Percentiles rank a stretch among this genome's conserved stretches.
Evolutionary conservation across 2,329 filamentous ascomycete species (phyloP).

Genomic region (Fusarium cyanostomum): DNA sequence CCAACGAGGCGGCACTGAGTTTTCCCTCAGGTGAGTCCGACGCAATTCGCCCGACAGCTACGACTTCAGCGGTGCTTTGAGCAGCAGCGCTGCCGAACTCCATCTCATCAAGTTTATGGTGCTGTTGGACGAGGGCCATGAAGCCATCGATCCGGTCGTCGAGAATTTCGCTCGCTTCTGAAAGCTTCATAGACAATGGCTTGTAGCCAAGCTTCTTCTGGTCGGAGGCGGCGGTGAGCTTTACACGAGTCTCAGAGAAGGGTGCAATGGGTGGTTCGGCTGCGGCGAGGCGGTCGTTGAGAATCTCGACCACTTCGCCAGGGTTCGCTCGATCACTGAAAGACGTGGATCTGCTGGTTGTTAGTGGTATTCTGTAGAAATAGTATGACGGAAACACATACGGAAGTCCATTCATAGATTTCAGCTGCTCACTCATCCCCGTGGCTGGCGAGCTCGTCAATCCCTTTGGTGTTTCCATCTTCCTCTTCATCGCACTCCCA

Average conservation of each 20-base stretch:
- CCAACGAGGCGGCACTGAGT: conserved; percentile 83
- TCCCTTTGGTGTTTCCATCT: conserved; percentile 42
- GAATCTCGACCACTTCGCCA: conserved; percentile 82
- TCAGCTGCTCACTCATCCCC: conserved; percentile 48
- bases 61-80: conserved; percentile 85
- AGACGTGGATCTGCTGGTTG: conserved; percentile 39
- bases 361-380: conserved; percentile 1
- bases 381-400: conserved; percentile 29
- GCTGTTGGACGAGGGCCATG: conserved; percentile 73
- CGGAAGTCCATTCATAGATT: conserved; percentile 43
- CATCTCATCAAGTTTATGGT: conserved; percentile 79
- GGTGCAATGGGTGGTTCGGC: conserved; percentile 76
- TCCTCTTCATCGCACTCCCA: conserved; percentile 47
- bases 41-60: conserved; percentile 91
- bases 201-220: conserved; percentile 92
- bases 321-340: conserved; percentile 82
- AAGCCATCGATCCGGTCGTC: conserved; percentile 97
- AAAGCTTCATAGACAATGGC: conserved; percentile 92
- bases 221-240: conserved; percentile 86
- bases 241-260: conserved; percentile 80
- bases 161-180: conserved; percentile 89
- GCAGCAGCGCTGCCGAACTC: conserved; percentile 88
- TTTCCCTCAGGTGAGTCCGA: conserved; percentile 88
- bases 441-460: conserved; percentile 48
- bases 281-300: conserved; percentile 78